Base-by-base conservation (phyloP, 257 asterid species). In the Salvia splendens region DNA sequence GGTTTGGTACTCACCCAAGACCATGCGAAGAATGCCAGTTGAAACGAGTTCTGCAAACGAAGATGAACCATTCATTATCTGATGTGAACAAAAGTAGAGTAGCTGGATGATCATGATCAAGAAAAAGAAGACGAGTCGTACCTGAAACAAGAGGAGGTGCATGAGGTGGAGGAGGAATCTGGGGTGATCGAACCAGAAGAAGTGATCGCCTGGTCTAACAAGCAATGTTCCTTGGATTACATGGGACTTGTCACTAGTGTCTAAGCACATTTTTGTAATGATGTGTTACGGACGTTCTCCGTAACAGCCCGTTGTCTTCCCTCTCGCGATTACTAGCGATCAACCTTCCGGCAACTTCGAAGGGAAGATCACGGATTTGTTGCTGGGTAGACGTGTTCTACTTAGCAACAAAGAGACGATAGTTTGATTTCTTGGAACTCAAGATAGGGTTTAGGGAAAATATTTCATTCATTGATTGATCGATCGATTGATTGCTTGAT, bases 71-170 rank as follows among this genome's bases (percentile, higher is more conserved):
- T 5, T 12, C 41, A 57, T 16, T 12, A 56, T 11, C 1, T 54
- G 56, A 40, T 28, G n/a, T 3, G 4, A 12, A 2, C 5, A 38
- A 35, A 6, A 38, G 9, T 6, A 38, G 42, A 38, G 5, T 38
- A 38, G 42, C 42, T 38, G 7, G 42, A 38, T 38, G 42, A 38
- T 38, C 24, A 46, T 10, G n/a, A 47, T 47, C 36, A 14, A 71
- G 20, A 46, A 75, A 68, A 12, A n/a, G n/a, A n/a, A n/a, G n/a
- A n/a, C 11, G 17, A 51, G 16, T 5, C 24, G 35, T 77, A 88
- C 96, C 96, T 84, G 96, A 78, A 87, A 89, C 33, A 74, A 80
- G 75, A 87, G 80, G 48, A 86, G 81, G 64, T 87, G 96, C 85
- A 89, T 76, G 65, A 89, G 87, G 77, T 87, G 91, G 57, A 87